These are phyloP conservation scores for Blastobotrys serpentis DNA, from an alignment of 1,139 yeast species.

Conservation along the genomic window DNA sequence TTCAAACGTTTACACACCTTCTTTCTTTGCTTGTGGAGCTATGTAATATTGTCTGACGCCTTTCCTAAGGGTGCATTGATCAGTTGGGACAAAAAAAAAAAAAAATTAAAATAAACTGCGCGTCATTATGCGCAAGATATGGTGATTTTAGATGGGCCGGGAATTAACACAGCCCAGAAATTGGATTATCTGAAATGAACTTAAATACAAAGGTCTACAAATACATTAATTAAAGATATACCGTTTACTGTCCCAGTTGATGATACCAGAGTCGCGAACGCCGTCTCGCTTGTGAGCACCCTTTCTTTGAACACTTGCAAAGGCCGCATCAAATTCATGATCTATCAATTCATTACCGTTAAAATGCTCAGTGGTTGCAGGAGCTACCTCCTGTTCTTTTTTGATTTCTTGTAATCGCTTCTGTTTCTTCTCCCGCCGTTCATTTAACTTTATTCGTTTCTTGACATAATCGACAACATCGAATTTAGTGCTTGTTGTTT, in stretches of 20 bases:
- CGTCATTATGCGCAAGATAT: neutral
- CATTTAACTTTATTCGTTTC: constrained; percentile 18
- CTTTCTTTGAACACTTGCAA: constrained; percentile 19
- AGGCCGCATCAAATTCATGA: constrained; percentile 20
- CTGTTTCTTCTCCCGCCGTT: constrained; percentile 15
- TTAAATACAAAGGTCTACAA: neutral
- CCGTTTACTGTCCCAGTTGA: constrained; percentile 20
- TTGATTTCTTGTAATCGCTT: constrained; percentile 10
- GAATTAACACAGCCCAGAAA: neutral
- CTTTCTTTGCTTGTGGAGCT: no score
- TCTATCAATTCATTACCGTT: constrained; percentile 14
- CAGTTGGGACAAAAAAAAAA: constrained; percentile 1
- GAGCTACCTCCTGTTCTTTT: constrained; percentile 10
- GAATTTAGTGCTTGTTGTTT: constrained; percentile 17
- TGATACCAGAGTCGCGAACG: constrained; percentile 19
- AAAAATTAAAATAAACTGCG: no score
- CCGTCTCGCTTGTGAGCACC: constrained; percentile 12
- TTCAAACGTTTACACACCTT: no score
- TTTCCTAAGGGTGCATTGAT: neutral
- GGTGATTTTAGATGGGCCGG: neutral
- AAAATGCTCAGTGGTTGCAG: constrained; percentile 1
- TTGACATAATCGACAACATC: constrained; percentile 22
- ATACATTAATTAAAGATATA: constrained; percentile 8
- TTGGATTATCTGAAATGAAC: no score
- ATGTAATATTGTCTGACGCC: neutral